These are phyloP conservation scores for Musa troglodytarum DNA, from an alignment of 176 grass and related monocot species.

Conservation along the genomic window DNA sequence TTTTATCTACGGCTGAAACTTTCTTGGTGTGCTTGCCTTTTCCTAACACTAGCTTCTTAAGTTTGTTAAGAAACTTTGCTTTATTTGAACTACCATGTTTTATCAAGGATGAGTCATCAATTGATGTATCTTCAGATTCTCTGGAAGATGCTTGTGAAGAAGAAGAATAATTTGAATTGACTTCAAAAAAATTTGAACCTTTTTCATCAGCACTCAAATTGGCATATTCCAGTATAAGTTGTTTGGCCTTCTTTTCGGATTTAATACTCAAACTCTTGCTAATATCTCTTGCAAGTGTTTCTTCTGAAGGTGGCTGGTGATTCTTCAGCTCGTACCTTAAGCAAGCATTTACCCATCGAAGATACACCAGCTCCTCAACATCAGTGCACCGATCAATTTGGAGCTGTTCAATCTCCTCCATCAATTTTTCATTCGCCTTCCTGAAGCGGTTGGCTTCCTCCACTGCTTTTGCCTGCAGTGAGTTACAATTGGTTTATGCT, in stretches of 20 bases:
- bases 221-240: conserved; percentile 62
- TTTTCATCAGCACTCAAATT: conserved; percentile 34
- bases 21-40: neutral
- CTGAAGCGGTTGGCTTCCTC: conserved; percentile 38
- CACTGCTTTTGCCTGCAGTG: conserved; percentile 32
- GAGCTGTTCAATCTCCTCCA: conserved; percentile 57
- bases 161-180: conserved; percentile 4
- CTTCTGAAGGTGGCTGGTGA: conserved; percentile 6
- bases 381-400: conserved; percentile 43
- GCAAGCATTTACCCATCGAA: conserved; percentile 90
- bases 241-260: conserved; percentile 65
- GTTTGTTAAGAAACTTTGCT: conserved; percentile 48
- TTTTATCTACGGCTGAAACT: neutral
- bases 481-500: neutral
- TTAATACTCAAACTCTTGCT: conserved; percentile 61
- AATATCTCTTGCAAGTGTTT: conserved; percentile 41
- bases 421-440: conserved; percentile 53
- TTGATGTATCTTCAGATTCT: conserved; percentile 1
- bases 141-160: conserved; percentile 29
- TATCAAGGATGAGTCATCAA: neutral
- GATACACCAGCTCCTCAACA: conserved; percentile 84
- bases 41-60: conserved; percentile 55
- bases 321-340: conserved; percentile 57
- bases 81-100: conserved; percentile 31
- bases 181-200: conserved; percentile 2